Evolutionary conservation across 1,139 yeast species (phyloP).

Genomic region (Hansenula anomala): DNA sequence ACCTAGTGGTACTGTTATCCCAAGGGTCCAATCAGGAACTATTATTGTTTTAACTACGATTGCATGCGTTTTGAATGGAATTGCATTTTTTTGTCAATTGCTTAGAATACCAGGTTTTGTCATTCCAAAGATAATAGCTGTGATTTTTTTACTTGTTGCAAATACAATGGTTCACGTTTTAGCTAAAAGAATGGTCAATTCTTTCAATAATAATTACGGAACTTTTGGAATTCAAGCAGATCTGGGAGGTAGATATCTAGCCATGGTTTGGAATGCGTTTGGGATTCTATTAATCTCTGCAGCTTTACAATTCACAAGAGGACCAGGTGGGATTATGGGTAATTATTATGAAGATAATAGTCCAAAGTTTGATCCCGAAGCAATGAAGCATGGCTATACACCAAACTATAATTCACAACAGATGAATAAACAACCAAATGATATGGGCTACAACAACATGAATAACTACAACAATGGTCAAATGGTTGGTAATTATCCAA

Average conservation of each 20-base stretch:
- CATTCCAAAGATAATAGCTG: not conserved
- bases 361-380: not conserved
- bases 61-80: not conserved
- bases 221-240: not conserved
- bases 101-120: not conserved
- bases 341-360: too few species aligned
- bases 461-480: too few species aligned
- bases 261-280: not conserved
- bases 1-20: not conserved
- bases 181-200: not conserved
- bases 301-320: not conserved
- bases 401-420: too few species aligned
- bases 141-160: not conserved
- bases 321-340: not conserved
- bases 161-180: constrained; percentile 1
- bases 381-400: not conserved
- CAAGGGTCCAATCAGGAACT: not conserved
- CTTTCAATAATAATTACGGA: not conserved
- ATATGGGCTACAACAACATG: too few species aligned
- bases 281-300: not conserved
- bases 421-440: too few species aligned
- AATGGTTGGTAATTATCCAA: too few species aligned
- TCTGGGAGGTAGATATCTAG: not conserved
- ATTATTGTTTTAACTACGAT: not conserved
- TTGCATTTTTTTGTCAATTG: not conserved